These are phyloP conservation scores for Solanum ossicruentum DNA, from an alignment of 257 asterid genomes.

Conservation along the genomic window DNA sequence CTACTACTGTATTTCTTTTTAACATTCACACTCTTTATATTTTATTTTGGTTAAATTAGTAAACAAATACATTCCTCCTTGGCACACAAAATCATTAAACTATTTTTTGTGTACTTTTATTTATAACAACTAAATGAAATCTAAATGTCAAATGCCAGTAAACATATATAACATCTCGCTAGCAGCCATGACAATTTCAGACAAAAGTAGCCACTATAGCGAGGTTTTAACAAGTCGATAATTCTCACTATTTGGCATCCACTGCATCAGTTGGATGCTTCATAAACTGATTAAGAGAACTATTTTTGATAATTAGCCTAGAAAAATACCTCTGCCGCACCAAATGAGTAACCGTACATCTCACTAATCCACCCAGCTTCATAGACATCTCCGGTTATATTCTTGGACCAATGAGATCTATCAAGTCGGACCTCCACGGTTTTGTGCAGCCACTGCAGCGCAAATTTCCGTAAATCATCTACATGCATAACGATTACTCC, in stretches of 20 bases:
- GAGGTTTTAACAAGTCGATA: background rate
- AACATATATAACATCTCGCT: no score
- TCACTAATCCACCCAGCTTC: conserved; percentile 99
- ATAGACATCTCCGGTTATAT: conserved; percentile 81
- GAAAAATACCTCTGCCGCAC: conserved; percentile 83
- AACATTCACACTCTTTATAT: no score
- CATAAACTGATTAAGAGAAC: background rate
- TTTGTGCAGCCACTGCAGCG: conserved; percentile 85
- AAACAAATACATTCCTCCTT: no score
- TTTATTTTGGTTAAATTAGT: no score
- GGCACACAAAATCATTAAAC: no score
- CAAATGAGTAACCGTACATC: conserved; percentile 99
- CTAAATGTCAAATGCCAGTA: no score
- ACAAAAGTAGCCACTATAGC: no score
- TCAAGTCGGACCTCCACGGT: conserved; percentile 95
- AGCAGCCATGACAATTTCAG: no score
- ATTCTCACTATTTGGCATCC: background rate
- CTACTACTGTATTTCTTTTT: no score
- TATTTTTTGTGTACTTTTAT: no score
- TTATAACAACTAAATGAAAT: no score
- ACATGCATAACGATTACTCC: conserved; percentile 92
- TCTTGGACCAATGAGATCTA: conserved; percentile 72
- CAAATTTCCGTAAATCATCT: conserved; percentile 62
- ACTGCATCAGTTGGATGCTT: background rate
- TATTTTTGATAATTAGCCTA: background rate